These are phyloP conservation scores for Rhizopogon roseolus DNA, from an alignment of 768 basidiomycete species.

Conservation along the genomic window DNA sequence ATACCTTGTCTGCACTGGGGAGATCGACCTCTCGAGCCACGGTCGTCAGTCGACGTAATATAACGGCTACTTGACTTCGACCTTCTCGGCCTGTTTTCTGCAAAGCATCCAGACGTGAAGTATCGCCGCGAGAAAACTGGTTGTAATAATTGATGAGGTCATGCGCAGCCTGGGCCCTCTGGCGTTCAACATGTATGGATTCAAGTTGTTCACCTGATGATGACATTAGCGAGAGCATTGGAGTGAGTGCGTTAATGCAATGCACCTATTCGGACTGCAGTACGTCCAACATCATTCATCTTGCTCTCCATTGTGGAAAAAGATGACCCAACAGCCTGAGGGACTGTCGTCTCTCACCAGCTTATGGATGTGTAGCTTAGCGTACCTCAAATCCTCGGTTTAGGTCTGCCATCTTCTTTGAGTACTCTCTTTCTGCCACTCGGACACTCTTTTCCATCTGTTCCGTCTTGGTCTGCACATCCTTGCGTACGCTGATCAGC, in stretches of 20 bases:
- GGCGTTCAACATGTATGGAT: conserved; percentile 86
- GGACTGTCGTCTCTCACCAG: conserved; percentile 1
- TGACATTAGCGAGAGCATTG: conserved; percentile 4
- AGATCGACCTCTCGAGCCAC: conserved; percentile 94
- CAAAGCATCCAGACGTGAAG: conserved; percentile 64
- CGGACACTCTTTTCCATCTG: conserved; percentile 90
- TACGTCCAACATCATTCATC: conserved; percentile 91
- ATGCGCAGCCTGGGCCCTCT: conserved; percentile 90
- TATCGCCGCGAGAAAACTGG: conserved; percentile 82
- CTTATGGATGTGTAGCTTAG: conserved; percentile 3
- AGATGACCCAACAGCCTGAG: conserved; percentile 79
- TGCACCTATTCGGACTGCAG: conserved; percentile 89
- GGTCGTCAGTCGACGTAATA: conserved; percentile 77
- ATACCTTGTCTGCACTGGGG: conserved; percentile 74
- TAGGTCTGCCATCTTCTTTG: conserved; percentile 88
- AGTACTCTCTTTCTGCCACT: conserved; percentile 88
- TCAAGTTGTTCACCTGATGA: conserved; percentile 88
- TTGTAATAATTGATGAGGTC: conserved; percentile 93
- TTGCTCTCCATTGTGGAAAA: conserved; percentile 87
- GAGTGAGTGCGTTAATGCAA: background rate
- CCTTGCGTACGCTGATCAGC: conserved; percentile 80
- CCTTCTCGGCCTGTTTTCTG: conserved; percentile 89
- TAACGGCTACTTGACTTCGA: conserved; percentile 80
- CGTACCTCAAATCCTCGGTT: conserved; percentile 91
- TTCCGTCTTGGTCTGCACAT: conserved; percentile 87